Percentiles rank a stretch among this genome's conserved stretches.
phyloP scores from a whole-genome alignment of 2,329 filamentous ascomycete species.

The Colletotrichum sp. region DNA sequence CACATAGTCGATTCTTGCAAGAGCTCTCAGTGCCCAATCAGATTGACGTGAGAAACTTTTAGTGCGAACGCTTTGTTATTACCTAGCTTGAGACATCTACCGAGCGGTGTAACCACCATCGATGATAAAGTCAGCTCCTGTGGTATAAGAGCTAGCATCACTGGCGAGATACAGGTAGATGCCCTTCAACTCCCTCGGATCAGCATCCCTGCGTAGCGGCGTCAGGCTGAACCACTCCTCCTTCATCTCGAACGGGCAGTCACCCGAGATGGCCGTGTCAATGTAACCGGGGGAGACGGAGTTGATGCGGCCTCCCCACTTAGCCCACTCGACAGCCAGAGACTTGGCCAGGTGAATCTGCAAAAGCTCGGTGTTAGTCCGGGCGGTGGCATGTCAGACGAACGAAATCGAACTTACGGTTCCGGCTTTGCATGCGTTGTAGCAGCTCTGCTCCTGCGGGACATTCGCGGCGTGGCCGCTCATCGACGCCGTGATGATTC shows the following conservation, averaged over 20 bases:
- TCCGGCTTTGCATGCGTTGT: constrained; percentile 83
- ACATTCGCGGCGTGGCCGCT: constrained; percentile 35
- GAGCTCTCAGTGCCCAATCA: too few species aligned
- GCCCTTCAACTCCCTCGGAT: constrained; percentile 34
- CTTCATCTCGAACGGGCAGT: constrained; percentile 36
- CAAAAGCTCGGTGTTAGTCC: not conserved
- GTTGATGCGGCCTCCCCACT: constrained; percentile 28
- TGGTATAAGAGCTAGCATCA: constrained; percentile 35
- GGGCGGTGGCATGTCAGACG: not conserved
- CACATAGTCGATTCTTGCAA: too few species aligned
- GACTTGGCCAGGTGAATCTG: constrained; percentile 35
- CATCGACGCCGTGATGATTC: constrained; percentile 38
- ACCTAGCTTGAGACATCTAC: not conserved
- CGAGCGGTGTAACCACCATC: constrained; percentile 31
- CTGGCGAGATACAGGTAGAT: constrained; percentile 36
- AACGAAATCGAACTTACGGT: constrained; percentile 43
- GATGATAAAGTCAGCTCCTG: constrained; percentile 34
- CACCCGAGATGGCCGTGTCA: constrained; percentile 37
- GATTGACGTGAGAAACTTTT: too few species aligned
- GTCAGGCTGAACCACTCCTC: constrained; percentile 37
- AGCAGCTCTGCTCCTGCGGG: constrained; percentile 78
- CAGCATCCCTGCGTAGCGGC: constrained; percentile 31
- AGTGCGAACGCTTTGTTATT: too few species aligned
- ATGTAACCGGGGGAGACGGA: constrained; percentile 40
- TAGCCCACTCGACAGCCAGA: constrained; percentile 34